Evolutionary conservation across 352 stramenopile species (phyloP), one percentile per base, ranked within the genome.

Genomic region (Phytophthora ramorum): DNA sequence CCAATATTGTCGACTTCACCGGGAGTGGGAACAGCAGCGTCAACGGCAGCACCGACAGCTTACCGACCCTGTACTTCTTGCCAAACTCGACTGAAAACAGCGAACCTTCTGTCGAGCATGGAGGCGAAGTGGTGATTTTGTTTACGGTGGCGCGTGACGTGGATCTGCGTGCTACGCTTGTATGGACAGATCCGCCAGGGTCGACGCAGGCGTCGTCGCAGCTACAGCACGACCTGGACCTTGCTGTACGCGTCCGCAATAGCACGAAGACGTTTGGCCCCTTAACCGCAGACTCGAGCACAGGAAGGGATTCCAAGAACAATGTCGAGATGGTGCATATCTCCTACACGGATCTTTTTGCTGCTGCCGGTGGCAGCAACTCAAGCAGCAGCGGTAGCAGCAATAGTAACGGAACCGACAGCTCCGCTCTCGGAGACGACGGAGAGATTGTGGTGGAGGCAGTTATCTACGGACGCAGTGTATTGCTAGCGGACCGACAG

Each of bases 251-350:
- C 24, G 71, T 95, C 32, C 79, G 78, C 41, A 86, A 87, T 55
- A 63, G 75, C 14, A 74, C 73, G n/a, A 64, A 76, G 57, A 73
- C 64, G 13, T 93, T 95, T 60, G 73, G 76, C 22, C 81, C 87
- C 12, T 60, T 92, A 32, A 92, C 80, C 12, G 79, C 83, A 6
- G 66, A 76, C 30, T 76, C 73, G 22, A 66, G 46, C 22, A 87
- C 79, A 4, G 72, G 71, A n/a, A 79, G 79, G 16, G 87, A 95
- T 62, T 70, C 76, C 22, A 78, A 81, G n/a, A 95, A 95, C 75
- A 95, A 95, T 59, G 81, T 95, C 19, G 87, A 95, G 58, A 90
- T 95, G 83, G 87, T 95, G 17, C 73, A 85, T 24, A 85, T 93
- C 9, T 82, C 79, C 28, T 93, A 95, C 56, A 54, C 71, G 45